phyloP scores from a whole-genome alignment of 1,284 basidiomycete genomes.

The Ceratobasidium sp. region DNA sequence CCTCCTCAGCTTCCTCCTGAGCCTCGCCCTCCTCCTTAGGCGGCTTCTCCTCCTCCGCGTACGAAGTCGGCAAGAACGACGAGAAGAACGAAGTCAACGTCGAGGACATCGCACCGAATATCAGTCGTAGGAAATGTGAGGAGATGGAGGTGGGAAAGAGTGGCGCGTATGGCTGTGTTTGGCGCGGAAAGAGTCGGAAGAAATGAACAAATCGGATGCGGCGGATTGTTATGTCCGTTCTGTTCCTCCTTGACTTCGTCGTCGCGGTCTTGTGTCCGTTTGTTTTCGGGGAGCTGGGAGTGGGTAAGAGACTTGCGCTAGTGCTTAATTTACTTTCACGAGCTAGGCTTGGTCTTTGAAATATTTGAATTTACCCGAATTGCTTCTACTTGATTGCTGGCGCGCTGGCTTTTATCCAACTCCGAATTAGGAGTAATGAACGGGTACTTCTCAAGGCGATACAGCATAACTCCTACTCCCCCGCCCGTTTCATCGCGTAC shows the following conservation, averaged over 20 bases:
- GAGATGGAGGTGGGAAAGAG: constrained; percentile 29
- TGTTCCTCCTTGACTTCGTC: too few relatives aligned
- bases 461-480: neutral
- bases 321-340: too few relatives aligned
- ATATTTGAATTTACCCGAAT: too few relatives aligned
- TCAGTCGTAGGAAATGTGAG: too few relatives aligned
- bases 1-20: constrained; percentile 61
- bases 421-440: neutral
- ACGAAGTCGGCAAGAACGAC: constrained; percentile 65
- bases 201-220: constrained; percentile 16
- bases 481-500: constrained; percentile 10
- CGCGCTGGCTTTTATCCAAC: too few relatives aligned
- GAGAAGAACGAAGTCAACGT: constrained; percentile 68
- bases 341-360: too few relatives aligned
- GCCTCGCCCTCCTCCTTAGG: constrained; percentile 62
- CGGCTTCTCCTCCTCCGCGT: constrained; percentile 57
- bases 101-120: neutral
- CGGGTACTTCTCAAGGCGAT: neutral
- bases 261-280: too few relatives aligned
- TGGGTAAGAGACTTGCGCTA: too few relatives aligned
- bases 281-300: too few relatives aligned
- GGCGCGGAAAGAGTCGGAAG: constrained; percentile 20
- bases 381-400: too few relatives aligned
- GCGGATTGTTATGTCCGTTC: constrained; percentile 15
- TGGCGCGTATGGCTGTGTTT: constrained; percentile 10